Base-by-base conservation (phyloP, 2,329 filamentous ascomycete species). In the Hymenoscyphus infarciens region DNA sequence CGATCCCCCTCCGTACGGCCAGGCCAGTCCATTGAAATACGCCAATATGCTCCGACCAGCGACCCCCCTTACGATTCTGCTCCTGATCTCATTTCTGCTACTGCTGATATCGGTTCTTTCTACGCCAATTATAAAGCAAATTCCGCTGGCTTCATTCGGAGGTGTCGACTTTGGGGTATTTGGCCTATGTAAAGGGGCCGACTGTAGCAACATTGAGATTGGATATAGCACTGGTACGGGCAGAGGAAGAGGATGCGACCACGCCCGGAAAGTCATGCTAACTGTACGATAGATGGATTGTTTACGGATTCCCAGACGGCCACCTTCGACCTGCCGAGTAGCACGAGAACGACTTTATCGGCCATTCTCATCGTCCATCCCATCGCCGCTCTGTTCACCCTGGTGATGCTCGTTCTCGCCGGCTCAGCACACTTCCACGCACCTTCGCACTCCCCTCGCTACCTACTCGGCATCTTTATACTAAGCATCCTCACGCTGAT, bases 351-450 rank as follows among this genome's bases (percentile, higher is more conserved):
- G 39, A 85, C 84, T 1, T 83, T 99, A n/a, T 96, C 94, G 0
- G 84, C 89, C 53, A 92, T 98, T 67, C 84, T 99, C 61, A 89
- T 99, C 69, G 87, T 98, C 29, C 95, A 99, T 74, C 95, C 95
- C 1, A 84, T 99, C 63, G 95, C 95, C 56, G 91, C 92, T 13
- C 79, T 97, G 39, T 81, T 97, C 68, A 93, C 91, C 13, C 83
- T 99, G 60, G 81, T 96, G 73, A 94, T 94, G 81, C 86, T 96
- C 68, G 82, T 87, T 61, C 82, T 99, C 72, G 89, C 93, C 19
- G 81, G 87, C 38, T 85, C 89, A 49, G 90, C 93, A 31, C 95
- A 99, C 76, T 85, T 97, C 70, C 94, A 96, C 74, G 84, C 86
- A 25, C 90, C 94, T 16, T 90, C 92, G 8, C 94, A 98, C 76